Evolutionary conservation across 129 eudicot species (phyloP), one percentile per base, ranked within the genome.

Genomic region (Glebionis coronaria): DNA sequence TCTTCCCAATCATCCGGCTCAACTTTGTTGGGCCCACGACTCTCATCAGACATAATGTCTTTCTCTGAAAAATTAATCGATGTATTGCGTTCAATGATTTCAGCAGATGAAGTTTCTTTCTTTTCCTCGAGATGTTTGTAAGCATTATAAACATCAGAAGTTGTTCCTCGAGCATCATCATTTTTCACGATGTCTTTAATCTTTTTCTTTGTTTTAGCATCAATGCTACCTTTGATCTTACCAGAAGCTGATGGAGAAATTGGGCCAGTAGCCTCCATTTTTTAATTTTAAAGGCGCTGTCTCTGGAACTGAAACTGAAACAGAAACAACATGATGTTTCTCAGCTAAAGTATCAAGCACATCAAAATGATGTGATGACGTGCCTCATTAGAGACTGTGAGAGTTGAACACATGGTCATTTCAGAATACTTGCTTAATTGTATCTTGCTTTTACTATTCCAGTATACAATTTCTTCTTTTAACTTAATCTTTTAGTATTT

Each of bases 1-100:
- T 93, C 98, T 69, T 93, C 98, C 98, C 98, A 93, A 68, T 93
- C 95, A 78, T 93, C 98, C 2, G 82, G 95, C 81, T 93, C 98
- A 51, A 74, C 44, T 65, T 86, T 93, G 54, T 49, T n/a, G 15
- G 61, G 75, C 61, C 74, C 81, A n/a, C n/a, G 58, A 57, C 70
- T 73, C 18, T 76, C 71, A 27, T 63, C 54, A 16, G 81, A 14
- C 40, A 5, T 38, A 51, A 56, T 51, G 1, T 77, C 86, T 52
- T 78, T 82, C 38, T 63, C 75, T 10, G 80, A 61, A 31, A 28
- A 55, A 68, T 62, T 76, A 56, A 79, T 67, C 35, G 84, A 67
- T 16, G 78, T 38, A 5, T 31, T n/a, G n/a, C n/a, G n/a, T n/a
- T n/a, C n/a, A n/a, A n/a, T n/a, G n/a, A n/a, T 76, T 40, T 72